Percentiles rank a stretch among this genome's conserved stretches.
phyloP scores from a whole-genome alignment of 2,329 filamentous ascomycete species.

The Sporothrix variecibatus region DNA sequence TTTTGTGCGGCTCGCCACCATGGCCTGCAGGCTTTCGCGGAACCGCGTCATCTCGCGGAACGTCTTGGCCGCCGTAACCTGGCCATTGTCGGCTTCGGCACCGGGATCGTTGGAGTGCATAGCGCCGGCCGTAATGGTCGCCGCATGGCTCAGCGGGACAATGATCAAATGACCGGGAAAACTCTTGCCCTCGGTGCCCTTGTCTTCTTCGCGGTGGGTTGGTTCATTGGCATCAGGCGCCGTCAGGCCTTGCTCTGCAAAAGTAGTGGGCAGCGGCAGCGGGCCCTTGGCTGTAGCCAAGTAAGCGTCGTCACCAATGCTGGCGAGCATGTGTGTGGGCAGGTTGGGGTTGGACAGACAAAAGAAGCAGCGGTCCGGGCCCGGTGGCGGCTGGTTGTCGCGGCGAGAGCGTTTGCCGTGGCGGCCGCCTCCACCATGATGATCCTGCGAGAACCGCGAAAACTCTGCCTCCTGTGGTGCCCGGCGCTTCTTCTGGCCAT shows the following conservation, averaged over 20 bases:
- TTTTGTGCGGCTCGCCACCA: constrained; percentile 62
- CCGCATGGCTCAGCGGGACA: constrained; percentile 80
- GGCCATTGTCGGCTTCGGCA: constrained; percentile 50
- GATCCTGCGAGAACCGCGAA: constrained; percentile 52
- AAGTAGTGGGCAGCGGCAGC: constrained; percentile 70
- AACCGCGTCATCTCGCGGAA: constrained; percentile 83
- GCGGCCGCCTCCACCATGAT: constrained; percentile 36
- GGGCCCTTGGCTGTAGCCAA: constrained; percentile 91
- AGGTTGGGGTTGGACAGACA: constrained; percentile 86
- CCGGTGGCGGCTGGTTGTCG: constrained; percentile 56
- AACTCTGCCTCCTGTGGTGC: constrained; percentile 51
- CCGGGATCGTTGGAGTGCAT: constrained; percentile 60
- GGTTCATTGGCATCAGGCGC: neutral
- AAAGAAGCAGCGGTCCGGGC: constrained; percentile 87
- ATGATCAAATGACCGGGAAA: constrained; percentile 90
- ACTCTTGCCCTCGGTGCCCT: constrained; percentile 30
- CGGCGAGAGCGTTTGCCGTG: constrained; percentile 45
- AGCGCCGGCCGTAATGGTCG: constrained; percentile 62
- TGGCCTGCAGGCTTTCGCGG: constrained; percentile 72
- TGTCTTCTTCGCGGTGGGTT: neutral
- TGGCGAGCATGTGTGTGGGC: constrained; percentile 84
- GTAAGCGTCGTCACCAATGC: constrained; percentile 84
- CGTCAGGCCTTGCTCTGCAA: constrained; percentile 60
- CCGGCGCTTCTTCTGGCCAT: constrained; percentile 57
- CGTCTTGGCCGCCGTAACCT: constrained; percentile 60